These are phyloP conservation scores for Talaromyces albobiverticillius DNA, from an alignment of 2,329 filamentous ascomycete species.

Conservation along the genomic window DNA sequence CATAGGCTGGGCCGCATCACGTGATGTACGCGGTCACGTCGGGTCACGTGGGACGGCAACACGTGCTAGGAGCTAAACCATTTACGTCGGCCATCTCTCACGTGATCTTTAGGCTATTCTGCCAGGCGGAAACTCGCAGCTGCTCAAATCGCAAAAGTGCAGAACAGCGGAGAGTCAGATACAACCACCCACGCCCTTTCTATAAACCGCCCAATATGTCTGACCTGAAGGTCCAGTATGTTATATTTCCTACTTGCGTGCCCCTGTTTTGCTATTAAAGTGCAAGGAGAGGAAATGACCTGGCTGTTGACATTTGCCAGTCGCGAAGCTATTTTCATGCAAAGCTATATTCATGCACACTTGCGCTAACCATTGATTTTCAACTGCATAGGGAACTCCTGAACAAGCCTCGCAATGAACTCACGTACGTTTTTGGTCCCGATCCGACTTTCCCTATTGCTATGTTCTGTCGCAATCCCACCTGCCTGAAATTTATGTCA, in stretches of 20 bases:
- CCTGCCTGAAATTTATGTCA: not conserved
- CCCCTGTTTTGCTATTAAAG: not conserved
- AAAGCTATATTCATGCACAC: conserved; percentile 15
- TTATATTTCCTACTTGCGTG: conserved; percentile 16
- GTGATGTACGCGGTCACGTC: not conserved
- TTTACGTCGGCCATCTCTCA: too few relatives aligned
- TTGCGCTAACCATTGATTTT: conserved; percentile 26
- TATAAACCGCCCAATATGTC: conserved; percentile 50
- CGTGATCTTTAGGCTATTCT: conserved; percentile 20
- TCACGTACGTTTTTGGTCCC: conserved; percentile 67
- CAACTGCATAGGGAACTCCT: conserved; percentile 68
- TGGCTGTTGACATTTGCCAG: not conserved
- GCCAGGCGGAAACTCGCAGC: conserved; percentile 10
- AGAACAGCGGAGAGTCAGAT: not conserved
- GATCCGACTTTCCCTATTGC: conserved; percentile 17
- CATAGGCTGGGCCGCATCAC: too few relatives aligned
- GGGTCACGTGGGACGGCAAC: too few relatives aligned
- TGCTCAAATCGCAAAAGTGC: conserved; percentile 11
- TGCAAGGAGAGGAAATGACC: too few relatives aligned
- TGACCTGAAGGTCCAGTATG: conserved; percentile 71
- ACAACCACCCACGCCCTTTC: conserved; percentile 12
- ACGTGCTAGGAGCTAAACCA: too few relatives aligned
- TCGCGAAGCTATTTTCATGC: conserved; percentile 11
- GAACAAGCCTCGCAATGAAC: conserved; percentile 81
- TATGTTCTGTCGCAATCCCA: conserved; percentile 11